These are phyloP conservation scores for Xylaria longipes DNA, from an alignment of 495 filamentous ascomycete genomes.

Conservation along the genomic window DNA sequence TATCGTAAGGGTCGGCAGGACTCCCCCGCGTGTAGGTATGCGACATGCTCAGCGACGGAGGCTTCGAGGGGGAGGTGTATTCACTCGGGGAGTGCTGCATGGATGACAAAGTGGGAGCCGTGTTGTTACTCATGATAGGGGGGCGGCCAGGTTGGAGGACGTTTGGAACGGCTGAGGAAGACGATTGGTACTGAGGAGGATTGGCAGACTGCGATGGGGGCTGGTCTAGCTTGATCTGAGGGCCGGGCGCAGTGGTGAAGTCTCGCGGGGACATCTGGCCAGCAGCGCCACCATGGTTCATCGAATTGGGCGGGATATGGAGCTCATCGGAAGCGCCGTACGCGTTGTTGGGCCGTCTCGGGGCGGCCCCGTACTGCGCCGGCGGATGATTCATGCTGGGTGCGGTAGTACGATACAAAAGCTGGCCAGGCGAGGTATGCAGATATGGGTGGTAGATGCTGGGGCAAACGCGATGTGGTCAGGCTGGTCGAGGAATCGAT, in stretches of 20 bases:
- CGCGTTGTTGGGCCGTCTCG: constrained; percentile 45
- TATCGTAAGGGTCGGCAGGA: constrained; percentile 69
- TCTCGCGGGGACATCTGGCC: constrained; percentile 58
- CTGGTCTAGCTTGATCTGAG: constrained; percentile 73
- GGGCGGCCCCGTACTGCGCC: constrained; percentile 51
- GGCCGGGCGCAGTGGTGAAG: constrained; percentile 52
- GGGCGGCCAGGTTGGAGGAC: constrained; percentile 76
- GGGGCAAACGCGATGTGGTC: background rate
- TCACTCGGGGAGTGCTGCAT: constrained; percentile 68
- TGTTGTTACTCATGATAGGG: constrained; percentile 67
- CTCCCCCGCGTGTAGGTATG: constrained; percentile 82
- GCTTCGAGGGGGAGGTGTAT: constrained; percentile 69
- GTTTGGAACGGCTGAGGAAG: constrained; percentile 66
- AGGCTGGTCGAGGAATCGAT: background rate
- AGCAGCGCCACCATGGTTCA: constrained; percentile 45
- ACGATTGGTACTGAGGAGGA: constrained; percentile 59
- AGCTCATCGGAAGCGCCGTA: constrained; percentile 68
- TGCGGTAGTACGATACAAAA: constrained; percentile 22
- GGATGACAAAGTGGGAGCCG: constrained; percentile 73
- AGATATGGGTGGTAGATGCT: background rate
- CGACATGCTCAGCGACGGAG: constrained; percentile 64
- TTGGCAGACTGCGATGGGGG: constrained; percentile 51
- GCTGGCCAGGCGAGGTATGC: constrained; percentile 52
- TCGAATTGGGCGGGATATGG: constrained; percentile 69
- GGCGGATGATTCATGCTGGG: constrained; percentile 58